Evolutionary conservation across 1,139 yeast genomes (phyloP).

Genomic region (Pichia sp.): DNA sequence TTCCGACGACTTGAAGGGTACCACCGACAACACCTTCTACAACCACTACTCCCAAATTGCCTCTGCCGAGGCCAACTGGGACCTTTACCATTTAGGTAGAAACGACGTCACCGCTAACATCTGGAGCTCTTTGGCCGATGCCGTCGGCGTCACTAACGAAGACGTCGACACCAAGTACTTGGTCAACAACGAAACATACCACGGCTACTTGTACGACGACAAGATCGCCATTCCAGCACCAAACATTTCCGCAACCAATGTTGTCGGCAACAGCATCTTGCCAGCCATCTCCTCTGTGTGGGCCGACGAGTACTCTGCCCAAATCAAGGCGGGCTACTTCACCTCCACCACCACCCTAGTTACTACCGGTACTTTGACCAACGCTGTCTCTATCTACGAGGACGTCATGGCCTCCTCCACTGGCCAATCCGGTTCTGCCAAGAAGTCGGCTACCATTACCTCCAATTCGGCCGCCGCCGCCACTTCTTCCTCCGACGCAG

Average conservation of each 20-base stretch:
- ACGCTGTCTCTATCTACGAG: conserved; percentile 20
- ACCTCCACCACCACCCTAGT: conserved; percentile 33
- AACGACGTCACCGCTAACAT: conserved; percentile 45
- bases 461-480: too few species aligned
- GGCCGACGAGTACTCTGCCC: conserved; percentile 50
- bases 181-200: conserved; percentile 38
- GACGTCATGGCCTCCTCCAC: not conserved
- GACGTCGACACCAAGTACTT: conserved; percentile 36
- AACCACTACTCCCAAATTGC: conserved; percentile 46
- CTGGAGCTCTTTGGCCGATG: conserved; percentile 37
- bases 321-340: conserved; percentile 23
- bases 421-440: too few species aligned
- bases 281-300: conserved; percentile 37
- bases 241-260: conserved; percentile 43
- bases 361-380: conserved; percentile 22
- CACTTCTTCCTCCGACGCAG: not conserved
- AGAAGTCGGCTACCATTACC: too few species aligned
- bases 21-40: conserved; percentile 42
- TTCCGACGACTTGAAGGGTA: conserved; percentile 37
- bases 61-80: conserved; percentile 45
- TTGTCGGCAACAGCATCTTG: conserved; percentile 37
- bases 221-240: conserved; percentile 36
- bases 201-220: conserved; percentile 38
- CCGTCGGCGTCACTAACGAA: conserved; percentile 31
- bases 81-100: conserved; percentile 43